A percentile compares a stretch with the other conserved stretches of the same genome.
Conservation (phyloP, 139 green algal species). For the Picochlorum costavermella region DNA sequence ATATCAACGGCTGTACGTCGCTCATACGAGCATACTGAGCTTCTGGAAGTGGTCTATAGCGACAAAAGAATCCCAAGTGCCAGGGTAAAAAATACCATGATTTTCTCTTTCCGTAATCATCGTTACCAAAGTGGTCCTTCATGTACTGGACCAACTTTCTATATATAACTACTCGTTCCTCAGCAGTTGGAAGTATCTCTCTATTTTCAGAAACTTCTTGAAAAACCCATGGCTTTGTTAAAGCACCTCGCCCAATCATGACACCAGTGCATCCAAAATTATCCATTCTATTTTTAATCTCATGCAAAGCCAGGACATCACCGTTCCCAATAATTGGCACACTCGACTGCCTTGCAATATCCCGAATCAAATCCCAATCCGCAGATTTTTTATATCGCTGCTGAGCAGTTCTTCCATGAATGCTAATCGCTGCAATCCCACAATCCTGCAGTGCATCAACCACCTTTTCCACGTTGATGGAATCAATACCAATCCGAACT, state of each 20-base stretch:
- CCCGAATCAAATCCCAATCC: slow-evolving; percentile 60
- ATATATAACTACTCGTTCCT: slow-evolving; percentile 76
- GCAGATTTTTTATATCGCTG: slow-evolving; percentile 73
- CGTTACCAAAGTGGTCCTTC: slow-evolving; percentile 74
- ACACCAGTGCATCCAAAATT: slow-evolving; percentile 24
- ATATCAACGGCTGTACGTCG: slow-evolving; percentile 52
- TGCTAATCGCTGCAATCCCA: slow-evolving; percentile 63
- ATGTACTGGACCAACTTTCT: slow-evolving; percentile 47
- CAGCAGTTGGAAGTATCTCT: slow-evolving; percentile 41
- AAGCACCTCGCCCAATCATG: slow-evolving; percentile 58
- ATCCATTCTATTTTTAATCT: slow-evolving; percentile 31
- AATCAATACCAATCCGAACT: slow-evolving; percentile 47
- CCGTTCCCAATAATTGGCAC: slow-evolving; percentile 68
- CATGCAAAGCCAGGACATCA: slow-evolving; percentile 61
- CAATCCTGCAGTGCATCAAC: slow-evolving; percentile 43
- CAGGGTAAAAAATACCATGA: slow-evolving; percentile 80
- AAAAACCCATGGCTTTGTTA: slow-evolving; percentile 84
- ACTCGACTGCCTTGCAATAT: slow-evolving; percentile 18
- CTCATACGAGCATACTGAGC: slow-evolving; percentile 31
- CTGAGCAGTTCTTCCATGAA: slow-evolving; percentile 80
- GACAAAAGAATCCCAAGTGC: slow-evolving; percentile 66
- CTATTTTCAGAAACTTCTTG: slow-evolving; percentile 55
- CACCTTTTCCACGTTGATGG: slow-evolving; percentile 57
- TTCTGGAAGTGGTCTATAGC: slow-evolving; percentile 45
- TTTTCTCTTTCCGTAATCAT: slow-evolving; percentile 49